Base-by-base conservation (phyloP, 768 basidiomycete species). In the Mycena pura region DNA sequence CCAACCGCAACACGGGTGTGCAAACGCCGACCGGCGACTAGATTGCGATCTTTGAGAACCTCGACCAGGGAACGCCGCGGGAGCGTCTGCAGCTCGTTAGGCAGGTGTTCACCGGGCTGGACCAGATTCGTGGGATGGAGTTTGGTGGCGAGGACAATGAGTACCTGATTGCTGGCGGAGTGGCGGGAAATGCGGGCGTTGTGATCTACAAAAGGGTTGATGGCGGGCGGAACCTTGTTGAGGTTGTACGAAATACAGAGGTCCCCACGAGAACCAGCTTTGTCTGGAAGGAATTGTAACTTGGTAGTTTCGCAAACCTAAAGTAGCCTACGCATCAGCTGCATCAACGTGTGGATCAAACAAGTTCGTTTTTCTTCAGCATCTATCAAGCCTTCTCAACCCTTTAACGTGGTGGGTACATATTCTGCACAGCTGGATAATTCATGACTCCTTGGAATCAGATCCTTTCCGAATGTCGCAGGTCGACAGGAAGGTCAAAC, bases 101-200 rank as follows among this genome's bases (percentile, higher is more conserved):
- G 13, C 79, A 83, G 55, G 77, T 85, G 21, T 84, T 76, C 69
- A 84, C 81, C 0, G 81, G 82, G 22, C 69, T 84, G 46, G 69
- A 79, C 53, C 80, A 82, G 67, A 76, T 83, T 27, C 75, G 80
- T 22, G 83, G 82, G n/a, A 81, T 84, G 78, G 68, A 75, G 73
- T 69, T 82, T 7, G 72, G 77, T 69, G 78, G 11, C 69, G 76
- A 78, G 21, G 78, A 78, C 44, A 78, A 79, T 40, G 79, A 78
- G 64, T 85, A 80, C 67, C 73, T 90, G 27, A 76, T 88, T 38
- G 86, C 86, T 24, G 80, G 81, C 8, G 87, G 85, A 22, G 74
- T 77, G 25, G 80, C 77, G 5, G 86, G 86, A 17, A 75, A 73
- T 22, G 84, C 78, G 3, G 88, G 89, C 1, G 82, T 88, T 10